Base-by-base conservation (phyloP, 192 early-diverging fungal genomes). In the Mortierella hygrophila region DNA sequence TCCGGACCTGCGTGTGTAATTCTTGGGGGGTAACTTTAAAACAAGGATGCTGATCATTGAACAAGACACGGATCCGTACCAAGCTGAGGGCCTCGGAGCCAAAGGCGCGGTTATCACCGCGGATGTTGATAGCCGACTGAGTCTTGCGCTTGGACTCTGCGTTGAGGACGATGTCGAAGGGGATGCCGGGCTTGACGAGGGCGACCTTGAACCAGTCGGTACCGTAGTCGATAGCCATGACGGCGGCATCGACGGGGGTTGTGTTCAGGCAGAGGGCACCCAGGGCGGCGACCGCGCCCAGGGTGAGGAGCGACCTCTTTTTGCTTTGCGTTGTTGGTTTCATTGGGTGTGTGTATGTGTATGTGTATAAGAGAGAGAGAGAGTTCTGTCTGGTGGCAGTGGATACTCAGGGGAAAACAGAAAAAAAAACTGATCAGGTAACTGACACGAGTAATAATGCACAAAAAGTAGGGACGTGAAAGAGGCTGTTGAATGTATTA, bases 181-280 rank as follows among this genome's bases (percentile, higher is more conserved):
- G 94, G 21, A 94, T 94, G 26, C 97, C 97, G 15, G 97, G 93
- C 78, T 97, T 97, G 77, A 98, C 95, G 41, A 99, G 88, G 13
- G 95, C 96, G 44, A 98, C 95, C 78, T 98, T 99, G 90, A 98
- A 97, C 97, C 97, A 99, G 70, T 99, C 97, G 3, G 96, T 95
- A 46, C 99, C 99, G 89, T 95, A 98, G 88, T 99, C 99, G 80
- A 99, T 97, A 18, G 97, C 96, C 79, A 99, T 95, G 26, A 99
- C 97, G 29, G 96, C 93, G 1, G 94, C 94, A 41, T 91, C 76
- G 68, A 82, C 87, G 26, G 77, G 76, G 38, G 42, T 70, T 29
- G 78, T 73, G 55, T 80, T 76, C 37, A 85, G 74, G 42, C 82
- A 88, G 37, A 89, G 76, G 29, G 82, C 78, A n/a, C 70, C 88